These are phyloP conservation scores for Fusarium sp. DNA, from an alignment of 2,329 filamentous ascomycete species.

Conservation along the genomic window DNA sequence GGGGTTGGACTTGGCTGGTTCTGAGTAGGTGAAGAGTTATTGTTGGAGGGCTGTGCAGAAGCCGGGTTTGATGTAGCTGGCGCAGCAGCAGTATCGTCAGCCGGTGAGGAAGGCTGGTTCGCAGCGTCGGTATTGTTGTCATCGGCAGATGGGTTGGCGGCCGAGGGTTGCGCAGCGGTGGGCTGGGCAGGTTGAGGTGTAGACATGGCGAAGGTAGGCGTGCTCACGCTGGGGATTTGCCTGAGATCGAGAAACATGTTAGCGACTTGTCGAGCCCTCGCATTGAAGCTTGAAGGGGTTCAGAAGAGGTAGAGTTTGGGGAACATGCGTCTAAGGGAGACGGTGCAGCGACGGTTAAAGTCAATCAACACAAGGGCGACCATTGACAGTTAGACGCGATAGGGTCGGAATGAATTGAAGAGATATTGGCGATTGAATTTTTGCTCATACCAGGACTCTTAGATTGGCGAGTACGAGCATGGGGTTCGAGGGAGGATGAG, in stretches of 20 bases:
- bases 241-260: conserved; percentile 51
- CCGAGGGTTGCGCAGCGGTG: conserved; percentile 38
- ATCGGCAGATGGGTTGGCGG: conserved; percentile 24
- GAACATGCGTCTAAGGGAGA: conserved; percentile 18
- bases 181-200: conserved; percentile 39
- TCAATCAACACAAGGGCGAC: conserved; percentile 29
- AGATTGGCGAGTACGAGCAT: conserved; percentile 11
- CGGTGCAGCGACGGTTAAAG: conserved; percentile 14
- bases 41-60: conserved; percentile 11
- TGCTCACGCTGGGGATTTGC: conserved; percentile 40
- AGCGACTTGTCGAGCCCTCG: conserved; percentile 43
- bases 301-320: conserved; percentile 10
- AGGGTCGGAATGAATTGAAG: conserved; percentile 30
- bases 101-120: conserved; percentile 20
- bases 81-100: conserved; percentile 7
- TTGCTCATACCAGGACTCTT: not conserved
- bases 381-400: conserved; percentile 15
- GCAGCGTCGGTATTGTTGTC: conserved; percentile 23
- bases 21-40: conserved; percentile 19
- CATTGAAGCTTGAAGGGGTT: conserved; percentile 7
- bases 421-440: conserved; percentile 26
- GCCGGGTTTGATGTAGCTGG: conserved; percentile 22
- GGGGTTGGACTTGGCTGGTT: conserved; percentile 11
- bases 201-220: conserved; percentile 51
- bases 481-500: conserved; percentile 14